Percentiles rank a stretch among this genome's conserved stretches.
Evolutionary conservation across 768 basidiomycete genomes (phyloP).

Genomic region (Pleurotus eryngii): DNA sequence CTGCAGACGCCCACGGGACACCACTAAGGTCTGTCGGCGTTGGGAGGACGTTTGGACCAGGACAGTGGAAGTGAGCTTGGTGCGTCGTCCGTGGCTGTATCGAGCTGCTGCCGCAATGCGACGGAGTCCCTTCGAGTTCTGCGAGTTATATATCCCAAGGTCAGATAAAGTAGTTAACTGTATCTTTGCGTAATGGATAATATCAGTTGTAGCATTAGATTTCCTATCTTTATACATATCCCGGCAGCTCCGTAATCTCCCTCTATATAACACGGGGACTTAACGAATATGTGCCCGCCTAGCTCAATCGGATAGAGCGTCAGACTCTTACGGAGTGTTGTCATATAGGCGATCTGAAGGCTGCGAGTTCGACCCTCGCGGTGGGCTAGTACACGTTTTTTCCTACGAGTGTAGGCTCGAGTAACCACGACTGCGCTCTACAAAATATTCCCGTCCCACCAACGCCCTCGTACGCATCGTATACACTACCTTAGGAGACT

Average conservation of each 20-base stretch:
- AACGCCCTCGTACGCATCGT: neutral
- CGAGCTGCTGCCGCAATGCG: too few species aligned
- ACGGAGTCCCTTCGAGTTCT: too few species aligned
- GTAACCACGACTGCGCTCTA: neutral
- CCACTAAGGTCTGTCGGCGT: slow-evolving; percentile 26
- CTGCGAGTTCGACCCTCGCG: slow-evolving; percentile 86
- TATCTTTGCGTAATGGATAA: too few species aligned
- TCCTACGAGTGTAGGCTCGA: neutral
- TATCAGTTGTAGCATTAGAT: too few species aligned
- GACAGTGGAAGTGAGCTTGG: too few species aligned
- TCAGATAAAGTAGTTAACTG: too few species aligned
- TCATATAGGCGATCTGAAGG: slow-evolving; percentile 55
- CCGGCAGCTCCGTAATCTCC: too few species aligned
- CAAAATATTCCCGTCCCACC: neutral
- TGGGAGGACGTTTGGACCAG: slow-evolving; percentile 25
- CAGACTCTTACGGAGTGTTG: slow-evolving; percentile 42
- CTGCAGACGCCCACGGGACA: slow-evolving; percentile 37
- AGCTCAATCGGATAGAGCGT: slow-evolving; percentile 68
- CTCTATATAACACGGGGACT: too few species aligned
- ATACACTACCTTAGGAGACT: neutral
- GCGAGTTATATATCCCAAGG: too few species aligned
- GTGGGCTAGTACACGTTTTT: slow-evolving; percentile 48
- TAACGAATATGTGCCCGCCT: slow-evolving; percentile 37
- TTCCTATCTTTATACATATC: too few species aligned
- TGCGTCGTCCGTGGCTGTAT: too few species aligned